Evolutionary conservation across 495 filamentous ascomycete species (phyloP), one percentile per base, ranked within the genome.

Genomic region (Letharia lupina): DNA sequence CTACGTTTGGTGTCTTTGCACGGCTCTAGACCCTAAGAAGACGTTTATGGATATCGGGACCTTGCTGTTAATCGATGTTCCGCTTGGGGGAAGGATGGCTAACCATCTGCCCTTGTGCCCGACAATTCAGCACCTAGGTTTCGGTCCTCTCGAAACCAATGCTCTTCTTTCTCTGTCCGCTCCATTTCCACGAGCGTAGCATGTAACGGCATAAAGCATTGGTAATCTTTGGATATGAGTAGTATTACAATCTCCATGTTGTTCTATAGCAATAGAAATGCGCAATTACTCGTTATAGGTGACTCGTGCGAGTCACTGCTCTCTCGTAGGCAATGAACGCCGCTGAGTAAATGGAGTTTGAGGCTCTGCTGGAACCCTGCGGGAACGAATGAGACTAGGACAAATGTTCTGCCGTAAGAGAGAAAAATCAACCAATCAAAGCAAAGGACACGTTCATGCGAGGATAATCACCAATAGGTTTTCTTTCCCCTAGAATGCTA

Each of bases 371-470:
- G 13, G 11, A 52, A 54, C 28, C 50, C 12, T 31, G 50, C 50
- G 50, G 28, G 47, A 9, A 50, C 10, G 10, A 50, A 48, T n/a
- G 3, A 23, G 20, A 23, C 45, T 47, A 47, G 44, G 44, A 47
- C 12, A 47, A 48, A 48, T 23, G 13, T 52, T 52, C n/a, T 23
- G 23, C 48, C 23, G 9, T 4, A 4, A 1, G 10, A 23, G 11
- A 31, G 23, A 28, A 28, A 31, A 33, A 16, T 31, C 4, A 6
- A 5, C 54, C 54, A 57, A 57, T 57, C 31, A 57, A n/a, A 37
- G 54, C 16, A 57, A 57, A 57, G 54, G 54, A 57, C 54, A 57
- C 54, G 54, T 57, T 35, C 54, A 37, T 33, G 52, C 15, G 4
- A 45, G 4, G 40, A 37, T n/a, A 56, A 41, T 57, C 40, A 44